Conservation (phyloP, 257 asterid genomes). For the Leptodermis oblonga region DNA sequence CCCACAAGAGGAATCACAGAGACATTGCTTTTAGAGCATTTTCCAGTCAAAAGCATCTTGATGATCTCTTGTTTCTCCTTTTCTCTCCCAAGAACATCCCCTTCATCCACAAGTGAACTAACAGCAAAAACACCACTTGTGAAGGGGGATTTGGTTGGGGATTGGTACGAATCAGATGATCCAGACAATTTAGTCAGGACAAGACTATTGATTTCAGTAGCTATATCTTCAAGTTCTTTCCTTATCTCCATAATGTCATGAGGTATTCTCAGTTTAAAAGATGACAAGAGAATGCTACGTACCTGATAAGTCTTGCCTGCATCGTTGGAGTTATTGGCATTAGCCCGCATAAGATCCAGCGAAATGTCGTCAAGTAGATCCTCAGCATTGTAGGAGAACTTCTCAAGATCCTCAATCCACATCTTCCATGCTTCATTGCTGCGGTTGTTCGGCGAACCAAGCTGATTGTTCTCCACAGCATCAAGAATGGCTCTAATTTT, state of each 20-base stretch:
- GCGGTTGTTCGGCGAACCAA: slow-evolving; percentile 7
- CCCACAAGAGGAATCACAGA: slow-evolving; percentile 38
- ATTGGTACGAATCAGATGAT: background rate
- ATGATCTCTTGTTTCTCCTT: slow-evolving; percentile 21
- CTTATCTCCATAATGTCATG: slow-evolving; percentile 20
- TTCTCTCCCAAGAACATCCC: slow-evolving; percentile 25
- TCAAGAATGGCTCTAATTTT: slow-evolving; percentile 29
- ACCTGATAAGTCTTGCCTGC: slow-evolving; percentile 14
- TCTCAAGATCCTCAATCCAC: slow-evolving; percentile 31
- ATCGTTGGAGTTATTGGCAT: background rate
- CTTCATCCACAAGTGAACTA: slow-evolving; percentile 30
- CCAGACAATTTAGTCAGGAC: slow-evolving; percentile 23
- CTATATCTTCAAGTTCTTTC: slow-evolving; percentile 23
- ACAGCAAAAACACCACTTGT: slow-evolving; percentile 12
- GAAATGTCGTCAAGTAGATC: slow-evolving; percentile 28
- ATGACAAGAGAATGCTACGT: slow-evolving; percentile 20
- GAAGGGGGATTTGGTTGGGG: background rate
- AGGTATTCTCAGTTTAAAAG: slow-evolving; percentile 23
- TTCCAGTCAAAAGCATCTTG: background rate
- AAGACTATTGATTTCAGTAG: slow-evolving; percentile 30
- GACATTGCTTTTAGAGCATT: background rate
- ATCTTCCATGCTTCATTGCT: slow-evolving; percentile 30
- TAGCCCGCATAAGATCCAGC: slow-evolving; percentile 13
- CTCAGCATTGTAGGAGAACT: slow-evolving; percentile 25
- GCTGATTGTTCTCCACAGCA: slow-evolving; percentile 16